Evolutionary conservation across 2,329 filamentous ascomycete genomes (phyloP), one percentile per base, ranked within the genome.

Genomic region (Aspergillus unguis): DNA sequence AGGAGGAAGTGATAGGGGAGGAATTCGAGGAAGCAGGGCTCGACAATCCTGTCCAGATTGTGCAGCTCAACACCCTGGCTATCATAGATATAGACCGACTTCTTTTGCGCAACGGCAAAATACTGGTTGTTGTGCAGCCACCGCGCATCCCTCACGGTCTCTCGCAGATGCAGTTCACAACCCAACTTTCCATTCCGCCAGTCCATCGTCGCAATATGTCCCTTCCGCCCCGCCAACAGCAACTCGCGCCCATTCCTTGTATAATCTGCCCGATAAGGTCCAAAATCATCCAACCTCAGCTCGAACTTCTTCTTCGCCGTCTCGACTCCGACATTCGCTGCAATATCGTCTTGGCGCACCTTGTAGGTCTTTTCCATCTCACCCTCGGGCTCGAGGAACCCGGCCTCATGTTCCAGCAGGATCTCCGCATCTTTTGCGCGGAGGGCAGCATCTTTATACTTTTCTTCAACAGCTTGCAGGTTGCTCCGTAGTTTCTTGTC

Each of bases 1-100:
- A 99, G 80, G 38, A 99, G 83, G 70, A 95, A 99, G 70, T 99
- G 94, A 68, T 96, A 97, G 0, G 92, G 92, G 10, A 97, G 77
- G 68, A 96, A 99, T 72, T 97, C 90, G 81, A 99, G 90, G 71
- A 95, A 87, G 9, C 88, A 87, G 10, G 95, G 89, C 70, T 99
- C 94, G 56, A 89, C 83, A 69, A 96, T 92, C 70, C 94, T 94
- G 71, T 85, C 86, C 66, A 99, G 75, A 68, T 89, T 92, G 71
- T 99, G 94, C 50, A 99, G 76, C 75, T 99, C 94, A 23, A 96
- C 88, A 47, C 94, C 94, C 52, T 89, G 83, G 52, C 85, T 80
- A 65, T 96, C 94, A 76, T 99, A 99, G 59, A 99, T 96, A 75
- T 96, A 99, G 58, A 94, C 89, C 62, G 94, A 87, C 74, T 92